These are phyloP conservation scores for Apiosordaria backusii DNA, from an alignment of 495 filamentous ascomycete species.

Conservation along the genomic window DNA sequence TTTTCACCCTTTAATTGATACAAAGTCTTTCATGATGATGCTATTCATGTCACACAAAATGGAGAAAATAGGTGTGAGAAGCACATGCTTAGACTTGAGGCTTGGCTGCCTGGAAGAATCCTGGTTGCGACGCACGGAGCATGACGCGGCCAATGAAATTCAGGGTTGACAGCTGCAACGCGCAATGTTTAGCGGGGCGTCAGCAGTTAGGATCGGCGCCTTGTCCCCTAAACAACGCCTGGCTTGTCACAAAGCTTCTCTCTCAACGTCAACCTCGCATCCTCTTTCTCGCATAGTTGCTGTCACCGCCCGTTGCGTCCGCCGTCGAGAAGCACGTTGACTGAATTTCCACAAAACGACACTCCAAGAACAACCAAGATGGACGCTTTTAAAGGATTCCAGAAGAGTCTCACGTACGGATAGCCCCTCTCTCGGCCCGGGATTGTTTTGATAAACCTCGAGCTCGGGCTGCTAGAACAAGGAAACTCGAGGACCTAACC, in stretches of 20 bases:
- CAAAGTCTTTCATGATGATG: background rate
- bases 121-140: background rate
- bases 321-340: background rate
- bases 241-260: conserved; percentile 4
- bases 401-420: conserved; percentile 34
- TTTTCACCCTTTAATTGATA: no score
- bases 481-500: background rate
- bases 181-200: background rate
- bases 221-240: conserved; percentile 6
- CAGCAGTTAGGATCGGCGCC: background rate
- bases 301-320: background rate
- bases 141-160: conserved; percentile 1
- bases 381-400: conserved; percentile 37
- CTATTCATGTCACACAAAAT: background rate
- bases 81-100: background rate
- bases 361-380: conserved; percentile 17
- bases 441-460: background rate
- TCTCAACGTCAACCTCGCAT: background rate
- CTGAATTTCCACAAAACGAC: background rate
- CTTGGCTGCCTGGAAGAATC: background rate
- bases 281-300: background rate
- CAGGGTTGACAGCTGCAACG: conserved; percentile 8
- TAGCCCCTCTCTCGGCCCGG: background rate
- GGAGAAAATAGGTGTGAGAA: background rate
- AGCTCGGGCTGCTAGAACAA: background rate